phyloP scores from a whole-genome alignment of 768 basidiomycete species.

The Collybiopsis confluens region DNA sequence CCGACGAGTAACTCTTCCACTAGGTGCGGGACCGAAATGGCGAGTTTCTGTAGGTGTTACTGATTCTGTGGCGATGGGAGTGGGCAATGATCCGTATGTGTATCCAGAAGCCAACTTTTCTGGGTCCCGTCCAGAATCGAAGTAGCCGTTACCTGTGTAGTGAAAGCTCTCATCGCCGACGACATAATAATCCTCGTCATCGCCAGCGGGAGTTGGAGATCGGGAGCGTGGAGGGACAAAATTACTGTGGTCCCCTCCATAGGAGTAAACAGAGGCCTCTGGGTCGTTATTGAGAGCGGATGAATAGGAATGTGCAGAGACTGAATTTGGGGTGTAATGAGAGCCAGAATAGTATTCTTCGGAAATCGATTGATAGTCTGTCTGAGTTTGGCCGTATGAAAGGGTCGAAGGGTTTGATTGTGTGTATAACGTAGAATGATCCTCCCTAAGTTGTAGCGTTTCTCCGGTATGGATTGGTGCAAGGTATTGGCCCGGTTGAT shows the following conservation, averaged over 20 bases:
- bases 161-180: constrained; percentile 54
- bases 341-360: constrained; percentile 33
- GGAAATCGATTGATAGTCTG: constrained; percentile 13
- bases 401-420: constrained; percentile 20
- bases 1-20: constrained; percentile 71
- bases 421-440: constrained; percentile 25
- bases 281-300: constrained; percentile 56
- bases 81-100: constrained; percentile 19
- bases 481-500: constrained; percentile 59
- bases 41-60: constrained; percentile 44
- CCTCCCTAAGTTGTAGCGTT: constrained; percentile 47
- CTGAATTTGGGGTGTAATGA: constrained; percentile 27
- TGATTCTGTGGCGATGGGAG: constrained; percentile 4
- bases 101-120: constrained; percentile 31
- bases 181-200: constrained; percentile 68
- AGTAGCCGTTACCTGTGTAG: constrained; percentile 38
- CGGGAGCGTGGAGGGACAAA: constrained; percentile 53
- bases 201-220: constrained; percentile 71
- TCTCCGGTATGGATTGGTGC: constrained; percentile 64
- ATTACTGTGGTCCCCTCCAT: constrained; percentile 52
- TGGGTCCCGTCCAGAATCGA: constrained; percentile 25
- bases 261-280: constrained; percentile 55
- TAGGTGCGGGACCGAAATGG: constrained; percentile 87
- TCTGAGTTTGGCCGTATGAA: constrained; percentile 10
- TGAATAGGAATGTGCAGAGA: constrained; percentile 28